Evolutionary conservation across 2,329 filamentous ascomycete species (phyloP).

Genomic region (Neurospora crassa): DNA sequence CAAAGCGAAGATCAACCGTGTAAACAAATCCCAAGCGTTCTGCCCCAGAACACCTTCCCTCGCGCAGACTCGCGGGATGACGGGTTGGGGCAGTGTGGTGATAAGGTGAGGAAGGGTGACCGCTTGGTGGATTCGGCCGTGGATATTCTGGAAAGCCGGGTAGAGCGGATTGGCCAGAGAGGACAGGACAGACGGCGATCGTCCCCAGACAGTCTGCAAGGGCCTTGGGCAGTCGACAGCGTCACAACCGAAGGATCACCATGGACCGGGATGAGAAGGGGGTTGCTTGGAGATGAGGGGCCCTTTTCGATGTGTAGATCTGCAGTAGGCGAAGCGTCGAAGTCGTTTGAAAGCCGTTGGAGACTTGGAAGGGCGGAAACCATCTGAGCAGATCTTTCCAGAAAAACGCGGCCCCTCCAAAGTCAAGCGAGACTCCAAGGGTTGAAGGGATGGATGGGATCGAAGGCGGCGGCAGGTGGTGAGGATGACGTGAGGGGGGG

Average conservation of each 20-base stretch:
- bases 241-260: background rate
- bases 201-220: background rate
- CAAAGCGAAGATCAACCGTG: background rate
- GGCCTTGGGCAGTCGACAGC: background rate
- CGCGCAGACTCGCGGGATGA: background rate
- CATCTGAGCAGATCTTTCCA: background rate
- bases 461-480: background rate
- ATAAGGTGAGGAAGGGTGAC: background rate
- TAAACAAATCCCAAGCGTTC: background rate
- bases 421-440: background rate
- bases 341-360: background rate
- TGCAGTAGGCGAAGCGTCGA: background rate
- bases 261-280: background rate
- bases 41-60: background rate
- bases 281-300: background rate
- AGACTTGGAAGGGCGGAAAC: background rate
- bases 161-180: background rate
- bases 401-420: background rate
- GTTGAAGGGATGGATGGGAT: background rate
- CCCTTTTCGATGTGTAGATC: background rate
- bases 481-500: background rate
- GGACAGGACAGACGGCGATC: background rate
- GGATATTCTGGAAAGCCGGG: background rate
- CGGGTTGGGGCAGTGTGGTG: background rate
- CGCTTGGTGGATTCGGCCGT: background rate